Conservation (phyloP, 2,329 filamentous ascomycete genomes). For the Teratosphaeria viscida region DNA sequence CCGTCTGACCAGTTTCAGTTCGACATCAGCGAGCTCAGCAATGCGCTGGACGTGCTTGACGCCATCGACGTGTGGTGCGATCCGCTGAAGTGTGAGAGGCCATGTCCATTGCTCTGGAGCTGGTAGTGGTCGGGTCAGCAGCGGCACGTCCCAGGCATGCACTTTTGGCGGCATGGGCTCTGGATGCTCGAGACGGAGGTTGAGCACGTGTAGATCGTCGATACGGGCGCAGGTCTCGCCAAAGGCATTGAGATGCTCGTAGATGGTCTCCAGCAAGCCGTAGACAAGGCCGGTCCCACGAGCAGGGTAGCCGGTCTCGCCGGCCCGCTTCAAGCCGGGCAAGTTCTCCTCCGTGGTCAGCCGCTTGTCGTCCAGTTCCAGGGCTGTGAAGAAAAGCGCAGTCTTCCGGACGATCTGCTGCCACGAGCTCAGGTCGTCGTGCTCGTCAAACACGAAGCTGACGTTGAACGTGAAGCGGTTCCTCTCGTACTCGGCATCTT, state of each 20-base stretch:
- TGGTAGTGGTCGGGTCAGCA: conserved; percentile 48
- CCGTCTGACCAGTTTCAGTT: conserved; percentile 73
- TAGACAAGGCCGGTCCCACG: conserved; percentile 37
- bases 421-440: conserved; percentile 60
- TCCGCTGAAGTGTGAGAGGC: conserved; percentile 67
- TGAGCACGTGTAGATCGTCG: conserved; percentile 16
- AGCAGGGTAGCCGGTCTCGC: conserved; percentile 20
- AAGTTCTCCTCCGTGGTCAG: conserved; percentile 51
- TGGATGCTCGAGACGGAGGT: conserved; percentile 35
- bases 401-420: conserved; percentile 70
- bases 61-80: conserved; percentile 81
- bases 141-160: conserved; percentile 81
- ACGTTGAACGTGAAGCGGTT: conserved; percentile 98
- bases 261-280: conserved; percentile 70
- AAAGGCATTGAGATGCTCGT: conserved; percentile 94
- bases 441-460: conserved; percentile 65
- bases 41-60: conserved; percentile 83
- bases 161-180: conserved; percentile 67
- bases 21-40: conserved; percentile 72
- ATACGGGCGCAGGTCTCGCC: conserved; percentile 58
- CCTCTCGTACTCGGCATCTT: conserved; percentile 64
- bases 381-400: conserved; percentile 71
- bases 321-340: conserved; percentile 16
- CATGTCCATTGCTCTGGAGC: conserved; percentile 53
- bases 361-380: conserved; percentile 87